Percentiles rank a stretch among this genome's conserved stretches.
phyloP scores from a whole-genome alignment of 1,139 yeast genomes.

The Saccharomyces hybrid region DNA sequence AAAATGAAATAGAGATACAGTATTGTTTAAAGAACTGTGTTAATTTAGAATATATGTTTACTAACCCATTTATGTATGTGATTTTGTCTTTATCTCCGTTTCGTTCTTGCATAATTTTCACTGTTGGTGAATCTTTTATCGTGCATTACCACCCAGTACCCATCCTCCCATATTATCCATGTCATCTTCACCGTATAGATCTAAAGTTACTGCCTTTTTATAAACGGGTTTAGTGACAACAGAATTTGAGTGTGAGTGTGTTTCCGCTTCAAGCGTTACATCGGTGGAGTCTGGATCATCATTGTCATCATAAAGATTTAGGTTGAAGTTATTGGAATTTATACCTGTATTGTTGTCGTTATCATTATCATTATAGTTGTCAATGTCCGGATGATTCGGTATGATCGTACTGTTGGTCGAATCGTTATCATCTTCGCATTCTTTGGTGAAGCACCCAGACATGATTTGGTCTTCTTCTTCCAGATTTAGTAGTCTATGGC shows the following conservation, averaged over 20 bases:
- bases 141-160: constrained; percentile 24
- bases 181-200: constrained; percentile 26
- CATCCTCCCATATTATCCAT: constrained; percentile 21
- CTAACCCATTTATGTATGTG: neutral
- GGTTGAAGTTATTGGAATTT: constrained; percentile 8
- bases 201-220: constrained; percentile 24
- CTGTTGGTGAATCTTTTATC: neutral
- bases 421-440: neutral
- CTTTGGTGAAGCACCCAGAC: constrained; percentile 15
- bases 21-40: neutral
- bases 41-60: neutral
- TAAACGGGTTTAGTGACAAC: constrained; percentile 11
- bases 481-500: constrained; percentile 7
- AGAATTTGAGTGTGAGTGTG: constrained; percentile 10
- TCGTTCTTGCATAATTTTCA: neutral
- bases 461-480: constrained; percentile 28
- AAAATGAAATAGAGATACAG: too few relatives aligned
- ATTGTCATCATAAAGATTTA: constrained; percentile 20
- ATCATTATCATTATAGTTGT: neutral
- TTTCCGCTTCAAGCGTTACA: neutral
- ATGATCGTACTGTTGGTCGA: neutral
- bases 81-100: neutral
- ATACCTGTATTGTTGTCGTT: neutral
- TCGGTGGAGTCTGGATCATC: neutral
- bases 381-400: neutral